Evolutionary conservation across 352 stramenopile species (phyloP), one percentile per base, ranked within the genome.

Genomic region (Halophytophthora polymorphica): DNA sequence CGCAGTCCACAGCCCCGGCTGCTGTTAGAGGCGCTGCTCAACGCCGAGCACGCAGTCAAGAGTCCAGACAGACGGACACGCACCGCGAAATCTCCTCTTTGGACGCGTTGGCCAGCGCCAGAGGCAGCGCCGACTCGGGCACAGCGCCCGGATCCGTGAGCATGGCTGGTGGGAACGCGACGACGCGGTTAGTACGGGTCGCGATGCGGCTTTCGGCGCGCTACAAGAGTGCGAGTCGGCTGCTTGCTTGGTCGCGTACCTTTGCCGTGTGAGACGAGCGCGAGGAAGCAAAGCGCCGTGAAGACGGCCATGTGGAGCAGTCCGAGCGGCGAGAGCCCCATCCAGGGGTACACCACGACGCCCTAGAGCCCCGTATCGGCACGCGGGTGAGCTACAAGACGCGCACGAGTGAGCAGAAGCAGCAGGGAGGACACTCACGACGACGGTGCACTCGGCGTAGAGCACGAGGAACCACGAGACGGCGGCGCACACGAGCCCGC

Each of bases 141-240:
- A 99, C 96, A 42, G 95, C 94, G 33, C 97, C 97, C 6, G 97
- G 97, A 70, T 99, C 93, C 14, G 96, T 98, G 29, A 97, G 87
- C 97, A 99, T 99, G 13, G 96, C 95, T 90, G 19, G n/a, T n/a
- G n/a, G n/a, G n/a, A n/a, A n/a, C n/a, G n/a, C n/a, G n/a, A n/a
- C n/a, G n/a, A n/a, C n/a, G n/a, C n/a, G n/a, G n/a, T n/a, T n/a
- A n/a, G n/a, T n/a, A n/a, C n/a, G n/a, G n/a, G n/a, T n/a, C n/a
- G n/a, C n/a, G n/a, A n/a, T n/a, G n/a, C n/a, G n/a, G n/a, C n/a
- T n/a, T n/a, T n/a, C n/a, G n/a, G n/a, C n/a, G 6, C 8, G 29
- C 4, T 17, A 11, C 39, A 15, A 14, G 3, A 6, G 22, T 33
- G 12, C 46, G n/a, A 55, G 33, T 29, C 34, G 19, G 45, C 44